Base-by-base conservation (phyloP, 2,329 filamentous ascomycete species). In the Cladosporium austrohemisphaericum region DNA sequence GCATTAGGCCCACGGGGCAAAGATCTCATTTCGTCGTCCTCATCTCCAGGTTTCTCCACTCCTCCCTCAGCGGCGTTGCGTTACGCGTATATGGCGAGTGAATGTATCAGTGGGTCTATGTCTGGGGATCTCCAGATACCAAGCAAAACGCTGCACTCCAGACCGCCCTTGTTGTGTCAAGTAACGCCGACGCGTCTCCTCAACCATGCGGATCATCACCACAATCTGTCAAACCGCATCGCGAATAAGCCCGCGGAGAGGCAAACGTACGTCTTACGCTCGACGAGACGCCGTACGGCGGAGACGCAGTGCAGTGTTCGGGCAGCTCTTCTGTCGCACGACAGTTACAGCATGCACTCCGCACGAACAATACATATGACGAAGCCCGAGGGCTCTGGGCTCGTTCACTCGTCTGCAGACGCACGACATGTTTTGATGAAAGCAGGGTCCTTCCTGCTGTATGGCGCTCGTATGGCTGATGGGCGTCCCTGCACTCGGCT, bases 21-120 rank as follows among this genome's bases (percentile, higher is more conserved):
- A 16, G 33, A 20, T 35, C 32, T 35, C 14, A 31, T 31, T 13
- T 6, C 29, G 38, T 41, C 25, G 28, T 32, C 29, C 31, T 16
- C 23, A n/a, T 46, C 44, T 47, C 44, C 44, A 47, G 44, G 25
- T 38, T 47, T 47, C 44, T 47, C 44, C 44, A 47, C 44, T 47
- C 33, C 33, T 47, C 44, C 25, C 18, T 19, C 18, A n/a, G n/a
- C n/a, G n/a, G n/a, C n/a, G n/a, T n/a, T n/a, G 20, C 20, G 41
- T 25, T 22, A 19, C 29, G 28, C 41, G 41, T 20, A 37, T 37
- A 19, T 46, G 43, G 43, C n/a, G n/a, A 28, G 29, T 28, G 10
- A 23, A 29, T 28, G 43, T 46, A 46, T 37, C 22, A 22, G 43
- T 46, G 43, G 31, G 31, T 46, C 38, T 35, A 7, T 23, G 44